These are phyloP conservation scores for Mrakia frigida DNA, from an alignment of 768 basidiomycete species.

Conservation along the genomic window DNA sequence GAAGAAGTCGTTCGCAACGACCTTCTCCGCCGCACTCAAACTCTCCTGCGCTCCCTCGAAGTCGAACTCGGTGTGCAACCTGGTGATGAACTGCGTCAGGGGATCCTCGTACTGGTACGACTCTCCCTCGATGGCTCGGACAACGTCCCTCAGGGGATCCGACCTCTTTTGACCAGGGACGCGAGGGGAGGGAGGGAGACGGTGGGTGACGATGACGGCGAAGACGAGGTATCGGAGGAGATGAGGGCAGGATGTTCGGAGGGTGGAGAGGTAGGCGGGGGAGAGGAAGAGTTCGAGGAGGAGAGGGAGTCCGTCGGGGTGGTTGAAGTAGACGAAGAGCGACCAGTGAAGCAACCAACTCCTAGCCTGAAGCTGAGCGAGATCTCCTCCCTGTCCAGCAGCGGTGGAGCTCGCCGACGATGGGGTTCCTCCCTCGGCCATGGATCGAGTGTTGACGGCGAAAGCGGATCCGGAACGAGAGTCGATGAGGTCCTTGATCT, in stretches of 20 bases:
- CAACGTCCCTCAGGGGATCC: constrained; percentile 86
- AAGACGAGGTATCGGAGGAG: constrained; percentile 88
- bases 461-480: constrained; percentile 52
- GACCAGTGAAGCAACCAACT: constrained; percentile 98
- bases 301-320: constrained; percentile 80
- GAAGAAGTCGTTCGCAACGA: constrained; percentile 92
- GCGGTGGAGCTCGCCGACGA: constrained; percentile 41
- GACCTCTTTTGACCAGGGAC: constrained; percentile 62
- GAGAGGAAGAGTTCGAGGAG: constrained; percentile 95
- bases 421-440: constrained; percentile 42
- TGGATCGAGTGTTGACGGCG: constrained; percentile 12
- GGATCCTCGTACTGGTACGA: constrained; percentile 95
- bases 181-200: constrained; percentile 51
- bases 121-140: constrained; percentile 89
- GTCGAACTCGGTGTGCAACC: constrained; percentile 91
- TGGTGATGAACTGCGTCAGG: constrained; percentile 84
- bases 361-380: constrained; percentile 83
- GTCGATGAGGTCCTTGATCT: constrained; percentile 88
- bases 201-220: constrained; percentile 86
- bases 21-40: constrained; percentile 65
- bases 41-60: constrained; percentile 89
- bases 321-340: constrained; percentile 97
- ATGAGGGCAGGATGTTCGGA: constrained; percentile 93
- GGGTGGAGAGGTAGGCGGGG: constrained; percentile 95
- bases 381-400: constrained; percentile 46